Evolutionary conservation across 1,139 yeast genomes (phyloP), one percentile per base, ranked within the genome.

Genomic region (Pichia sp.): DNA sequence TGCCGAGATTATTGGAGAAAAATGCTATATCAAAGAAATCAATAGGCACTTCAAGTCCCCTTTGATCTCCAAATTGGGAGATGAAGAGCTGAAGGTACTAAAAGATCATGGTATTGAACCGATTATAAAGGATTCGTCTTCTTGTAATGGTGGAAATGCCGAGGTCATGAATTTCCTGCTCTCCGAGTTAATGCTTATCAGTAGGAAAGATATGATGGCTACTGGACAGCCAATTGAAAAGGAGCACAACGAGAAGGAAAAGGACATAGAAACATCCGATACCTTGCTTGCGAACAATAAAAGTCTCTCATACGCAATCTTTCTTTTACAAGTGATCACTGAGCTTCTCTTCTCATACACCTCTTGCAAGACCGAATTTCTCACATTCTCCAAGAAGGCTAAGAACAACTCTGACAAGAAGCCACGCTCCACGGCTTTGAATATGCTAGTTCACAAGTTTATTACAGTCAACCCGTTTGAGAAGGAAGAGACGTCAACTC

Each of bases 291-390:
- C 42, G 19, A 42, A 40, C 24, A 72, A 73, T 44, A 44, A 50
- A 11, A 66, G 72, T 24, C 83, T 80, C 54, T 67, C 78, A 1
- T 78, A 82, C 50, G 75, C 77, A 37, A 70, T 82, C 33, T 84
- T 79, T 52, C 59, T 88, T 29, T 60, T 88, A 28, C 85, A 79
- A 49, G 61, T 75, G 0, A 58, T 87, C 26, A 69, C 80, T 1
- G 97, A 88, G 49, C 62, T 87, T 13, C 58, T 87, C 15, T 75
- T 80, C 3, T 82, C 95, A 1, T 88, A 87, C 57, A 81, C 80
- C 47, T 77, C 76, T 43, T 76, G 91, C 41, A 88, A 88, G 54
- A 67, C 83, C 36, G 96, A 86, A 50, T 83, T 88, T 51, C 63
- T 88, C 39, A 78, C 88, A 0, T 87, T 73, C 49, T 77, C 91